These are phyloP conservation scores for Canna indica DNA, from an alignment of 176 grass and related monocot genomes.

Conservation along the genomic window DNA sequence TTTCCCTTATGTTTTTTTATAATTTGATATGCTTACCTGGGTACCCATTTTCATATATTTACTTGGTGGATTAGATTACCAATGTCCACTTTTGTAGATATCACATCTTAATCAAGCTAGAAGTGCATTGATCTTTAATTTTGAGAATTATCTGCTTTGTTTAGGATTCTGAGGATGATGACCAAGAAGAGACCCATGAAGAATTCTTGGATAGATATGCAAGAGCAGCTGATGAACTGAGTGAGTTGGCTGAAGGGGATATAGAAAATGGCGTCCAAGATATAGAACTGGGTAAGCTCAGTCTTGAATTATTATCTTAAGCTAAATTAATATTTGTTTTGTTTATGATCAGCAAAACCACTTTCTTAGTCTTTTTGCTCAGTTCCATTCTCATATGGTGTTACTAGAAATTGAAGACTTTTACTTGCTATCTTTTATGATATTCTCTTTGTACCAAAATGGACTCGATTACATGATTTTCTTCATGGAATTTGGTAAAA, in stretches of 20 bases:
- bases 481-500: background rate
- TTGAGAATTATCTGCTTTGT: conserved; percentile 6
- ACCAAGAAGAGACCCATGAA: conserved; percentile 63
- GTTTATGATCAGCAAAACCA: background rate
- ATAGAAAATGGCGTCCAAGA: conserved; percentile 54
- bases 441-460: background rate
- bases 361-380: background rate
- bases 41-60: background rate
- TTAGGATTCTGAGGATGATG: conserved; percentile 77
- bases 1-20: background rate
- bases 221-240: conserved; percentile 39
- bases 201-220: conserved; percentile 78
- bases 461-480: background rate
- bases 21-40: too few species aligned
- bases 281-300: conserved; percentile 49
- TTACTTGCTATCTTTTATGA: background rate
- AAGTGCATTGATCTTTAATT: background rate
- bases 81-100: conserved; percentile 12
- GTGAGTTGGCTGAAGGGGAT: conserved; percentile 53
- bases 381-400: background rate
- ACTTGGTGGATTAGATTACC: background rate
- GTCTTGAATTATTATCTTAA: background rate
- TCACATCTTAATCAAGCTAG: too few species aligned
- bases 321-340: background rate
- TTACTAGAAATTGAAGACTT: too few species aligned